Base-by-base conservation (phyloP, 805 yeast species). In the Suhomyces sp. region DNA sequence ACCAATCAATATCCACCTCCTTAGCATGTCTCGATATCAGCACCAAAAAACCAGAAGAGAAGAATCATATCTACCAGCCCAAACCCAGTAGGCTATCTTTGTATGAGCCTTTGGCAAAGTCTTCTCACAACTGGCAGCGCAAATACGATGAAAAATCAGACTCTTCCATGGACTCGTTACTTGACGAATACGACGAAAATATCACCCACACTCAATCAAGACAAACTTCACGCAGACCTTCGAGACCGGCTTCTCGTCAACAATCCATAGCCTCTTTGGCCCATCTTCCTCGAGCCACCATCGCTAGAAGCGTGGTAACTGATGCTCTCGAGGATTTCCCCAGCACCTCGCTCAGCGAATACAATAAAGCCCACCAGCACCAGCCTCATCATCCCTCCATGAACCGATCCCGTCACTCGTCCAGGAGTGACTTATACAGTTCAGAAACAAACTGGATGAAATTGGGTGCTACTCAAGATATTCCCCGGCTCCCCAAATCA, bases 371-470 rank as follows among this genome's bases (percentile, higher is more conserved):
- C 8, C 66, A 63, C 40, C 65, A 62, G 36, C 51, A 52, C 42
- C 54, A 40, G 52, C 12, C 46, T 54, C 31, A 56, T 44, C 46
- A n/a, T 24, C 31, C 12, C 10, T 23, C 46, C 41, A 46, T 19
- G 40, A 33, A 19, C 38, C 6, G 26, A 8, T 42, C 12, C 60
- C 70, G 77, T 23, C 58, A 73, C 49, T 73, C 78, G 5, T 71
- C 78, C 5, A 60, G 67, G 41, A 73, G 78, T 58, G 79, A 75
- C 31, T 60, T 67, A 42, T 74, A 79, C 58, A 63, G 69, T 2
- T 65, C 76, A 12, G 82, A 77, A 44, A 70, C 77, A 17, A 76
- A 73, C 51, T 81, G 85, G 84, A 79, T 80, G 83, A 84, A 80
- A 50, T 59, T 65, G 49, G 26, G 41, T 35, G 13, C 27, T 7